Evolutionary conservation across 176 grass and related monocot genomes (phyloP).

Genomic region (Lolium perenne): DNA sequence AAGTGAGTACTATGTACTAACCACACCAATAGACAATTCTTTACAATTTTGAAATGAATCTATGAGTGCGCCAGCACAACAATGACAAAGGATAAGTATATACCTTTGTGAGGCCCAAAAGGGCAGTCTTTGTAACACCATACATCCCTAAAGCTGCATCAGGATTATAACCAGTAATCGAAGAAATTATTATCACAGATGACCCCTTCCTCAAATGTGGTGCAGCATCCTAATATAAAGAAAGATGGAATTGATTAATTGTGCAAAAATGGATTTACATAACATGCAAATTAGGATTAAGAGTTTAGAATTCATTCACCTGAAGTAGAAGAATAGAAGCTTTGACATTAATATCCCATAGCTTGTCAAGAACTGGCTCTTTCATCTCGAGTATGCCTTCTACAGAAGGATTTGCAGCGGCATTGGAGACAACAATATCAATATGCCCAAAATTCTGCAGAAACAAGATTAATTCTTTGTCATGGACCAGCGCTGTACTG

Average conservation of each 20-base stretch:
- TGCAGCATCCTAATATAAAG: conserved; percentile 69
- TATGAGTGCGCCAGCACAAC: not conserved
- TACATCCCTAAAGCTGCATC: conserved; percentile 74
- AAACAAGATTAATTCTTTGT: conserved; percentile 16
- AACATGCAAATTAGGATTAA: conserved; percentile 26
- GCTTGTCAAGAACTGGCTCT: conserved; percentile 86
- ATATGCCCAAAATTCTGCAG: conserved; percentile 85
- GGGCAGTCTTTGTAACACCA: conserved; percentile 96
- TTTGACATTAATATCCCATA: conserved; percentile 98
- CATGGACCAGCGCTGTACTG: conserved; percentile 4
- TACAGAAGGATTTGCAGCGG: conserved; percentile 85
- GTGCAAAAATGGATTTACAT: not conserved
- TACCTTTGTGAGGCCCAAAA: conserved; percentile 95
- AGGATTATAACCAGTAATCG: conserved; percentile 85
- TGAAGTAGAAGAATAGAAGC: conserved; percentile 86
- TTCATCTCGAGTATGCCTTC: conserved; percentile 76
- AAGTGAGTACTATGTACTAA: conserved; percentile 17
- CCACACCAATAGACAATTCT: not conserved
- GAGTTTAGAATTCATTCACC: conserved; percentile 44
- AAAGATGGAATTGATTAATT: conserved; percentile 12
- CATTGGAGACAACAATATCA: conserved; percentile 93
- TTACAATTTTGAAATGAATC: not conserved
- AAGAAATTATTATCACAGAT: conserved; percentile 92
- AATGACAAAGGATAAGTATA: conserved; percentile 31
- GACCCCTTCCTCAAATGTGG: conserved; percentile 76